Base-by-base conservation (phyloP, 2,329 filamentous ascomycete genomes). In the Chaetomium sp. region DNA sequence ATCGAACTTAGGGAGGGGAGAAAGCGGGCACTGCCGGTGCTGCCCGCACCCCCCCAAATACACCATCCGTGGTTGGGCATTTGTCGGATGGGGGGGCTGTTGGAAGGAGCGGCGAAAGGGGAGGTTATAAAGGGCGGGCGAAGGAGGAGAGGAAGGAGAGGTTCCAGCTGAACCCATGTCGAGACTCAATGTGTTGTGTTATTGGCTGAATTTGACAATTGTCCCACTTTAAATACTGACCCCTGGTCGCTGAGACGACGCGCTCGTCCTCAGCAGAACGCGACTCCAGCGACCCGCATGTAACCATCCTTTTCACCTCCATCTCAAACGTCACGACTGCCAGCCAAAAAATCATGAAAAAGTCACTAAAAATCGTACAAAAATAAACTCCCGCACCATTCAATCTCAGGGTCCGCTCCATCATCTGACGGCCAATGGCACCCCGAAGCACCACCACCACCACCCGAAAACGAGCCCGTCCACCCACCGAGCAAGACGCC, bases 401-500 rank as follows among this genome's bases (percentile, higher is more conserved):
- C 3, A 27, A 27, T 27, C 19, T 2, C 19, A 27, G 19, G 19
- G 19, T 1, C 7, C 49, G 12, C 6, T 44, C 9, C 4, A 47
- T 9, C 6, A 6, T 34, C 19, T 5, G 6, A 38, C 2, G 4
- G 36, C 41, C 7, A 12, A 59, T 53, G 54, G 36, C 14, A 14
- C n/a, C 43, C 49, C 19, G 27, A 3, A 54, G 5, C 12, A 40
- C 19, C 48, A 42, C 14, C 42, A 3, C 27, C 32, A 27, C 43
- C 19, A 34, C 53, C 33, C 56, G 52, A 32, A 62, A 63, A 52
- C 56, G 61, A 14, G 32, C 46, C 14, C 49, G 60, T 41, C 14
- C 42, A 11, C 52, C 57, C 47, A 54, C 56, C 46, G 62, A 60
- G 9, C 56, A 61, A 14, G 51, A 61, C n/a, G 54, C 57, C 9